A percentile compares a stretch with the other conserved stretches of the same genome.
These are phyloP conservation scores for Tulasnella sp. DNA, from an alignment of 768 basidiomycete species.

Conservation along the genomic window DNA sequence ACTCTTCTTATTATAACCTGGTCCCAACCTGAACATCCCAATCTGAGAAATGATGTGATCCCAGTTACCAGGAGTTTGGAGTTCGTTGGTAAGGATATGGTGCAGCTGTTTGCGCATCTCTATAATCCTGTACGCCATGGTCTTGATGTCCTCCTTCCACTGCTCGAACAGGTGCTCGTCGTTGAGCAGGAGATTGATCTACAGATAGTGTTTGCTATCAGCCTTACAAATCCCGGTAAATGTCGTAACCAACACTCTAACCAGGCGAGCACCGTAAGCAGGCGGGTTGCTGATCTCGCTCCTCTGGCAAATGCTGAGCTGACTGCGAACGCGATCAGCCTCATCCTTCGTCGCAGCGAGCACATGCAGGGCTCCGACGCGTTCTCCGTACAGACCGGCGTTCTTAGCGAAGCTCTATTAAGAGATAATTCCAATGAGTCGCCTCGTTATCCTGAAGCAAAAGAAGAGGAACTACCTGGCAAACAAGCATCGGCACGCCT, in stretches of 20 bases:
- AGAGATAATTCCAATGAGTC: neutral
- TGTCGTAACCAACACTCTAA: conserved; percentile 22
- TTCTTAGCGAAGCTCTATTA: conserved; percentile 95
- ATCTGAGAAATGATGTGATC: conserved; percentile 93
- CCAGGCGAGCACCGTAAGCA: conserved; percentile 79
- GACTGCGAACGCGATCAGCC: conserved; percentile 65
- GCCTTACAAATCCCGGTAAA: neutral
- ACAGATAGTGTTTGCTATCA: neutral
- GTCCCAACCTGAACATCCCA: conserved; percentile 84
- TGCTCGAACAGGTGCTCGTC: conserved; percentile 60
- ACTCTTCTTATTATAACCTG: neutral
- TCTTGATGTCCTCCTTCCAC: conserved; percentile 83
- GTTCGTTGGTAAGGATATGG: conserved; percentile 57
- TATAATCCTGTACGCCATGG: conserved; percentile 91
- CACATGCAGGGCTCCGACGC: conserved; percentile 87
- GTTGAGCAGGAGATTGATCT: conserved; percentile 78
- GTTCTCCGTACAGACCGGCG: conserved; percentile 90
- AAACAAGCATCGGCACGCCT: conserved; percentile 67
- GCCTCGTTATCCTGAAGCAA: neutral
- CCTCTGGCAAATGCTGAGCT: conserved; percentile 82
- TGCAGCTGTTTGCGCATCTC: conserved; percentile 76
- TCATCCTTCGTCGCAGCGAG: conserved; percentile 53
- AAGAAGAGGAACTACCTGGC: conserved; percentile 50
- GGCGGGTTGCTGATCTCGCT: conserved; percentile 96
- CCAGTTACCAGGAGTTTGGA: conserved; percentile 88